Evolutionary conservation across 345 rosid genomes (phyloP), one percentile per base, ranked within the genome.

Genomic region (Salix suchowensis): DNA sequence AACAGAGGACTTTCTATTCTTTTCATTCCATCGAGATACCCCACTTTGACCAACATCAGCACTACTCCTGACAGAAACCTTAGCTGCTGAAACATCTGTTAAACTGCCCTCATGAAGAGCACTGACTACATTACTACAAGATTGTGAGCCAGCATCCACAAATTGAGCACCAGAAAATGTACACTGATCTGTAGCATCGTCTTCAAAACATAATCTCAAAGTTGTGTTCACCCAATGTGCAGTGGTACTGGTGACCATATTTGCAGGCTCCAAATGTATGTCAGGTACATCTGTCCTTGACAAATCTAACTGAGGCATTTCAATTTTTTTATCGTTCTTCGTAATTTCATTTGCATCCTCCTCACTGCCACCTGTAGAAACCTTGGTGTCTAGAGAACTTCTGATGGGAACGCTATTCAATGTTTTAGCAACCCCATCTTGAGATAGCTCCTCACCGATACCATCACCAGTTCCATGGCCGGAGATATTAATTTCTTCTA

Each of bases 181-280:
- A 72, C 26, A 72, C 55, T 82, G 84, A 58, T 79, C 68, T 78
- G 80, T 80, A 74, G 55, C 75, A 80, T 71, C 50, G 79, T 79
- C 76, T 70, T 78, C 71, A 30, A 70, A 78, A 83, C 86, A 78
- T 72, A 87, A 81, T 71, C 74, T 82, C 82, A 85, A 77, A 74
- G 82, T 78, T 23, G 84, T 70, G 73, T 87, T 82, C 70, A 69
- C 77, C 80, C 76, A 83, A 69, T 71, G 78, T 36, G 77, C 79
- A 46, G 85, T 39, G 76, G 36, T 79, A 75, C 84, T 44, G 76
- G 36, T 79, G 74, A 74, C 74, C 54, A 60, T 32, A 84, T 77
- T 80, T 67, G 62, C 76, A 80, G 84, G 78, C 77, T 79, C 86
- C 71, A n/a, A 18, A 72, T 44, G 36, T 60, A 39, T 55, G 36